Evolutionary conservation across 1,139 yeast genomes (phyloP).

Genomic region (Suhomyces guaymorum): DNA sequence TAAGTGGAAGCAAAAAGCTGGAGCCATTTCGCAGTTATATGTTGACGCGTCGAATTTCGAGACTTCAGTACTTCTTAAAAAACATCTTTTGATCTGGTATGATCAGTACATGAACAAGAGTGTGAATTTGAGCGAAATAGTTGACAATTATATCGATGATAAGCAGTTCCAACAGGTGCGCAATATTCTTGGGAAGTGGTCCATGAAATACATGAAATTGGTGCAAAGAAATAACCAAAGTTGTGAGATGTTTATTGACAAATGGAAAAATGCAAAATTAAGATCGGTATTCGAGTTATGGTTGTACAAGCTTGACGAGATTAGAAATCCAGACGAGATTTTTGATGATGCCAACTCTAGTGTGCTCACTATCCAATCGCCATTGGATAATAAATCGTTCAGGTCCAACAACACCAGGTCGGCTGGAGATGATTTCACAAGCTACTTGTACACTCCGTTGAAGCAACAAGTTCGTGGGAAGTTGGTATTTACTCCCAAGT

Average conservation of each 20-base stretch:
- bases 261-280: constrained; percentile 33
- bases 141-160: constrained; percentile 32
- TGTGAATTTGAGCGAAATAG: constrained; percentile 27
- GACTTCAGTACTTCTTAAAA: constrained; percentile 26
- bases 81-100: constrained; percentile 37
- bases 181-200: constrained; percentile 38
- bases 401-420: constrained; percentile 2
- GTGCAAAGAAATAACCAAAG: constrained; percentile 38
- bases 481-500: constrained; percentile 22
- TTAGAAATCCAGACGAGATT: constrained; percentile 13
- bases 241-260: constrained; percentile 35
- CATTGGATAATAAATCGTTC: constrained; percentile 33
- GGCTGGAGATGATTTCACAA: constrained; percentile 13
- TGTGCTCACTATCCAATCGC: constrained; percentile 34
- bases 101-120: constrained; percentile 29
- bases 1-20: constrained; percentile 20
- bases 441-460: constrained; percentile 39
- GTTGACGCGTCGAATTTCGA: constrained; percentile 25
- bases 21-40: constrained; percentile 9
- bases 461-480: constrained; percentile 24
- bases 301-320: constrained; percentile 22
- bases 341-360: constrained; percentile 23
- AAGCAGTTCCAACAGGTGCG: constrained; percentile 28
- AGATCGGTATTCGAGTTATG: constrained; percentile 41
- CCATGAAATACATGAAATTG: constrained; percentile 37